A percentile compares a stretch with the other conserved stretches of the same genome.
These are phyloP conservation scores for Salix purpurea DNA, from an alignment of 345 rosid genomes.

Conservation along the genomic window DNA sequence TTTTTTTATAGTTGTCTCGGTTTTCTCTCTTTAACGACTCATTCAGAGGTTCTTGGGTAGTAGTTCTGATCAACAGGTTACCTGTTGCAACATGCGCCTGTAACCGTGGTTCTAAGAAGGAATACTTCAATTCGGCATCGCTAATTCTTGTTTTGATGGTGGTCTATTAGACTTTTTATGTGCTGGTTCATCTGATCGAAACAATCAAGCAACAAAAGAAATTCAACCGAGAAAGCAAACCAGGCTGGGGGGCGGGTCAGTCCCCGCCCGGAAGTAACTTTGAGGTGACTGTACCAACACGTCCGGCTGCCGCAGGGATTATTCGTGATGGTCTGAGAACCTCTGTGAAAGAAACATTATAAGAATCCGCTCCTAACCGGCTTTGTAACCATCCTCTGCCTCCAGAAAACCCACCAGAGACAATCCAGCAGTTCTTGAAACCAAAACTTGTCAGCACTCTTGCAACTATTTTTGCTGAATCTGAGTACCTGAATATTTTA, in stretches of 20 bases:
- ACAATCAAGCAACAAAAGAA: too few relatives aligned
- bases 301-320: conserved; percentile 54
- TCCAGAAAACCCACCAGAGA: conserved; percentile 81
- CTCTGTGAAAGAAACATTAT: conserved; percentile 58
- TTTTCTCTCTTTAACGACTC: too few relatives aligned
- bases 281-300: conserved; percentile 54
- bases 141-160: too few relatives aligned
- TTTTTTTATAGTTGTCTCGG: too few relatives aligned
- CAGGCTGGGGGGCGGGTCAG: background rate
- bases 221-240: background rate
- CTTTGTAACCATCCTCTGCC: conserved; percentile 90
- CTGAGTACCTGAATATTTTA: conserved; percentile 54
- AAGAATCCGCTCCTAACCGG: conserved; percentile 74
- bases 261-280: conserved; percentile 79
- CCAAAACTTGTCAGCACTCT: conserved; percentile 64
- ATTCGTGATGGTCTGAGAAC: conserved; percentile 65
- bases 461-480: conserved; percentile 74
- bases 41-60: too few relatives aligned
- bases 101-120: too few relatives aligned
- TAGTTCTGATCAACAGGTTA: too few relatives aligned
- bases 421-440: conserved; percentile 70
- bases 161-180: too few relatives aligned
- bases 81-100: too few relatives aligned
- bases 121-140: too few relatives aligned
- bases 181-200: too few relatives aligned